phyloP scores from a whole-genome alignment of 371 early-diverging fungal genomes.

The Batrachochytrium dendrobatidis region DNA sequence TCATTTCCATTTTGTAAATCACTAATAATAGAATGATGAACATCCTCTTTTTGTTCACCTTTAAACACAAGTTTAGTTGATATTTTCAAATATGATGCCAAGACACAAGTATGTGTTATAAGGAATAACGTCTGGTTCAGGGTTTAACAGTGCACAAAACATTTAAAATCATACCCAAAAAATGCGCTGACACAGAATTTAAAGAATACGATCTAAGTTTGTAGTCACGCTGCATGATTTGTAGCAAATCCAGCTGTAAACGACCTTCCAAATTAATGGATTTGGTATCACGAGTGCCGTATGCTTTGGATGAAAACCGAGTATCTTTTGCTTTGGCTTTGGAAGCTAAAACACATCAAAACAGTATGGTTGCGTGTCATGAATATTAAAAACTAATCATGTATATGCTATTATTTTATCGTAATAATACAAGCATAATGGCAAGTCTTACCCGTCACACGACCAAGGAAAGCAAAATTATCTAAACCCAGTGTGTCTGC shows the following conservation, averaged over 20 bases:
- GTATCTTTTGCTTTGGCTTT: constrained; percentile 73
- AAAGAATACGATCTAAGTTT: constrained; percentile 96
- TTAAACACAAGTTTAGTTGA: background rate
- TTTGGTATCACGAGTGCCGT: constrained; percentile 88
- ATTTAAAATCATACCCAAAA: constrained; percentile 57
- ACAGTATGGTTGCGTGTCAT: too few species aligned
- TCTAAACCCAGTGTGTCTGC: constrained; percentile 71
- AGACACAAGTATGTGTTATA: too few species aligned
- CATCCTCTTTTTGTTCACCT: constrained; percentile 99
- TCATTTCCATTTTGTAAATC: constrained; percentile 92
- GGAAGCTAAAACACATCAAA: constrained; percentile 8
- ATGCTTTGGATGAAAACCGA: constrained; percentile 86
- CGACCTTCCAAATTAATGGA: constrained; percentile 90
- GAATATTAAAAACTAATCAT: too few species aligned
- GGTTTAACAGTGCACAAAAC: background rate
- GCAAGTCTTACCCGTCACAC: constrained; percentile 63
- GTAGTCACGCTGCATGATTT: constrained; percentile 95
- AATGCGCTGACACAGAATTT: constrained; percentile 96
- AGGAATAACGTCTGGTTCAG: too few species aligned
- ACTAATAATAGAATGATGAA: constrained; percentile 97
- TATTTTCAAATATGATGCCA: too few species aligned
- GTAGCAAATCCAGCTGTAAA: constrained; percentile 92
- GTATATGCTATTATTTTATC: too few species aligned
- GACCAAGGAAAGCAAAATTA: constrained; percentile 81
- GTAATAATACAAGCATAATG: too few species aligned